Evolutionary conservation across 257 asterid genomes (phyloP).

Genomic region (Nyctanthes arbortristis): DNA sequence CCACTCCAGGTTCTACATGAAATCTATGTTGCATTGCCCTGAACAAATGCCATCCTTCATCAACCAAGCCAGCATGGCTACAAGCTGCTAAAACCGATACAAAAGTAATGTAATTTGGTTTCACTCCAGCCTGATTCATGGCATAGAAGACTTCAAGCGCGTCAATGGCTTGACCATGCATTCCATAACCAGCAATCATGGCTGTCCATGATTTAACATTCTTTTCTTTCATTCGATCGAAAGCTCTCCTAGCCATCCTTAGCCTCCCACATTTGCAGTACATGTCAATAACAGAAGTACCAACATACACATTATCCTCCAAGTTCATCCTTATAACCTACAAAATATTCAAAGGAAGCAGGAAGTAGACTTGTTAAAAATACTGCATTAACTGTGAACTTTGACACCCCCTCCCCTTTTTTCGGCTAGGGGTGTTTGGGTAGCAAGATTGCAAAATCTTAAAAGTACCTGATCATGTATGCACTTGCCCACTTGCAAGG

Average conservation of each 20-base stretch:
- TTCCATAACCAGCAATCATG: slow-evolving; percentile 92
- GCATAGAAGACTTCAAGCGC: slow-evolving; percentile 68
- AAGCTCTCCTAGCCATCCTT: slow-evolving; percentile 63
- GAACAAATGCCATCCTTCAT: slow-evolving; percentile 97
- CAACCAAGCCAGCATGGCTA: slow-evolving; percentile 87
- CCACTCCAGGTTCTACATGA: slow-evolving; percentile 59
- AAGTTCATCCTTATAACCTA: slow-evolving; percentile 72
- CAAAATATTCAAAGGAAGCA: slow-evolving; percentile 9
- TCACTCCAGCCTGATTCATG: slow-evolving; percentile 64
- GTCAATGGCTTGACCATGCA: slow-evolving; percentile 88
- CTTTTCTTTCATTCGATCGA: slow-evolving; percentile 64
- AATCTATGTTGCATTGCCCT: slow-evolving; percentile 74
- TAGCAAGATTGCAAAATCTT: not conserved
- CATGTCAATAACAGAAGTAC: slow-evolving; percentile 89
- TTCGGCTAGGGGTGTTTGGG: too few relatives aligned
- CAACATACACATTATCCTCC: slow-evolving; percentile 71
- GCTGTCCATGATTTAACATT: slow-evolving; percentile 95
- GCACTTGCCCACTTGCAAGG: slow-evolving; percentile 71
- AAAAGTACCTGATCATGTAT: slow-evolving; percentile 71
- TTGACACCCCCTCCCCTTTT: not conserved
- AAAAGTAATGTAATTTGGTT: slow-evolving; percentile 78
- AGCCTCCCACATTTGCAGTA: slow-evolving; percentile 90
- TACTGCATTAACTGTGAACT: not conserved
- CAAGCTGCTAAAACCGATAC: slow-evolving; percentile 91
- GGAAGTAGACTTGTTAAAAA: not conserved